Percentiles rank a stretch among this genome's conserved stretches.
These are phyloP conservation scores for Plasmodium knowlesi DNA, from an alignment of 169 alveolate species.

Conservation along the genomic window DNA sequence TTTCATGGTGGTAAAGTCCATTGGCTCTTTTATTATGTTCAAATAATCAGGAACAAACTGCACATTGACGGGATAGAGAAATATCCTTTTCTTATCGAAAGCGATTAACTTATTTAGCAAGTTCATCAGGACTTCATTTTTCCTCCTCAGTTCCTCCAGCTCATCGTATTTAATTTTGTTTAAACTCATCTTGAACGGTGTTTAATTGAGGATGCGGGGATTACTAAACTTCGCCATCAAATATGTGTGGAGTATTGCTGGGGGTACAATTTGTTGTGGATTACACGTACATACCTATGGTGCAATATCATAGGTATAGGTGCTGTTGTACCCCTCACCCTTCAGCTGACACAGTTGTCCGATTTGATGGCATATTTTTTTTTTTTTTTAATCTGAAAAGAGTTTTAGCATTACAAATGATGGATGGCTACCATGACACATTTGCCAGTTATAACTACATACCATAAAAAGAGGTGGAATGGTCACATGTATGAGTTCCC, in stretches of 20 bases:
- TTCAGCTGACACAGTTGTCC: not conserved
- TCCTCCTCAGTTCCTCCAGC: slow-evolving; percentile 53
- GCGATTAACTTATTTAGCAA: slow-evolving; percentile 79
- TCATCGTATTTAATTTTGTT: slow-evolving; percentile 62
- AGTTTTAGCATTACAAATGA: not conserved
- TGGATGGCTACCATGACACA: not conserved
- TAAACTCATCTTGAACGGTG: slow-evolving; percentile 32
- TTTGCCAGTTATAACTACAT: not conserved
- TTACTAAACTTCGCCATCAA: not conserved
- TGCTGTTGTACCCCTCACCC: not conserved
- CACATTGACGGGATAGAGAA: slow-evolving; percentile 92
- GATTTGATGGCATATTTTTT: not conserved
- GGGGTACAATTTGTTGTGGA: not conserved
- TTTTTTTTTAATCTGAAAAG: not conserved
- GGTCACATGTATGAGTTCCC: not conserved
- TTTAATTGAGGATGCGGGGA: not conserved
- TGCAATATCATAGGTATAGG: not conserved
- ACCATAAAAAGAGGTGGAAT: not conserved
- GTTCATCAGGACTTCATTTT: slow-evolving; percentile 75
- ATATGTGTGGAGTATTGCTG: not conserved
- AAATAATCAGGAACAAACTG: slow-evolving; percentile 93
- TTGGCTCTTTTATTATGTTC: slow-evolving; percentile 92
- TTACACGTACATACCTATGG: slow-evolving; percentile 7
- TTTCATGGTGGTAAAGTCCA: slow-evolving; percentile 92
- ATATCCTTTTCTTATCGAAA: slow-evolving; percentile 84